phyloP scores from a whole-genome alignment of 352 stramenopile species.

The Globisporangium rhizosaccharum region DNA sequence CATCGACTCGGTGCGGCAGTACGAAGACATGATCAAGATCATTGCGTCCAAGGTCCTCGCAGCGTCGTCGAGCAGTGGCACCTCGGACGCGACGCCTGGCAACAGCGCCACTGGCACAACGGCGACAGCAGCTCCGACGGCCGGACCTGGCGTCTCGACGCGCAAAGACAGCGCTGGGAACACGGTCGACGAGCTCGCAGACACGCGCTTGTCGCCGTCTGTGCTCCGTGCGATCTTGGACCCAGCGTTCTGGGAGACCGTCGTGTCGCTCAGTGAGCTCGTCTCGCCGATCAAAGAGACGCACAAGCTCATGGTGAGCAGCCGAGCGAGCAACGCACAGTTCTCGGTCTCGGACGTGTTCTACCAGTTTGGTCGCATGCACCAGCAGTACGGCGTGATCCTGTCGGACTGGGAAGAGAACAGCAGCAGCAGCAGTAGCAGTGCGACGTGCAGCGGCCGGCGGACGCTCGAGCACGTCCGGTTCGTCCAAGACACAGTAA shows the following conservation, averaged over 20 bases:
- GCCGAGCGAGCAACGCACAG: constrained; percentile 10
- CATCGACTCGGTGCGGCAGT: constrained; percentile 73
- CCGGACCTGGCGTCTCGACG: constrained; percentile 7
- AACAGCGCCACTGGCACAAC: background rate
- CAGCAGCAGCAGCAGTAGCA: constrained; percentile 14
- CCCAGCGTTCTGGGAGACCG: constrained; percentile 66
- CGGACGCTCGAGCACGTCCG: constrained; percentile 50
- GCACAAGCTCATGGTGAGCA: constrained; percentile 52
- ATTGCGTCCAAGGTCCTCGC: constrained; percentile 53
- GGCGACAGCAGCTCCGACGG: background rate
- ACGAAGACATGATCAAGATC: constrained; percentile 83
- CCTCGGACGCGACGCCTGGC: background rate
- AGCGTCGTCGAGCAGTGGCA: constrained; percentile 15
- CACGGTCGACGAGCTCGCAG: constrained; percentile 37
- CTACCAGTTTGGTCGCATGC: constrained; percentile 77
- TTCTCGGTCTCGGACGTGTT: constrained; percentile 67
- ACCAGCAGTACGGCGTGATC: constrained; percentile 67
- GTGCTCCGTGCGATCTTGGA: constrained; percentile 58
- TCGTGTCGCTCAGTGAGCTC: constrained; percentile 66
- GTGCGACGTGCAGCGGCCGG: constrained; percentile 10
- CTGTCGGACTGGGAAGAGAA: constrained; percentile 69
- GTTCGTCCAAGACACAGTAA: constrained; percentile 49
- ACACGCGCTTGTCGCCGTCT: constrained; percentile 28
- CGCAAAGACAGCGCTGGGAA: constrained; percentile 44
- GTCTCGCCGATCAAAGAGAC: constrained; percentile 80